Conservation (phyloP, 345 rosid genomes). For the Carallia brachiata region DNA sequence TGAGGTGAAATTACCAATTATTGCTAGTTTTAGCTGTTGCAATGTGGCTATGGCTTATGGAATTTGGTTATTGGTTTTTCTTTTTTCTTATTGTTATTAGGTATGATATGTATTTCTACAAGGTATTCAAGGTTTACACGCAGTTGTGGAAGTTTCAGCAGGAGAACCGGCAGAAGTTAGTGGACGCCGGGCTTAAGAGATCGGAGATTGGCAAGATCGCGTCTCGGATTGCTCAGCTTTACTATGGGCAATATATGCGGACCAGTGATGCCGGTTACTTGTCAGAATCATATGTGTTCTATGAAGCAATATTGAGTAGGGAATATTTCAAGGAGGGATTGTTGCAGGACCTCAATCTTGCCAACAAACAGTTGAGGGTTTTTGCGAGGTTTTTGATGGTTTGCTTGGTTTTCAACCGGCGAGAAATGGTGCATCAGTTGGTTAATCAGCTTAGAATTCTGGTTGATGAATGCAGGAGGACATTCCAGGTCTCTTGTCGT, state of each 20-base stretch:
- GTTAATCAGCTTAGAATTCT: slow-evolving; percentile 73
- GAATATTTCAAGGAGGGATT: slow-evolving; percentile 89
- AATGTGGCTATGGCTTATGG: no score
- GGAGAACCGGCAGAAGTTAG: slow-evolving; percentile 85
- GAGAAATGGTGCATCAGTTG: slow-evolving; percentile 80
- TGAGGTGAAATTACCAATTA: no score
- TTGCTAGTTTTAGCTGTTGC: no score
- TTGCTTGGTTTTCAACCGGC: slow-evolving; percentile 74
- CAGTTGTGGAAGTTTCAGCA: slow-evolving; percentile 96
- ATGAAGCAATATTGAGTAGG: slow-evolving; percentile 75
- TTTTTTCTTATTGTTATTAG: slow-evolving; percentile 32
- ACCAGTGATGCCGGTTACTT: slow-evolving; percentile 79
- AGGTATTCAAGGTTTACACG: slow-evolving; percentile 97
- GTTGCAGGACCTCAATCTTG: slow-evolving; percentile 74
- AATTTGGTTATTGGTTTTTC: neutral
- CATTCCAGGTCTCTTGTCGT: slow-evolving; percentile 61
- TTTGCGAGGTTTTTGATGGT: slow-evolving; percentile 91
- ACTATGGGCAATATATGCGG: slow-evolving; percentile 92
- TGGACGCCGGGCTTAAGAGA: slow-evolving; percentile 89
- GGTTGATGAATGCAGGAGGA: slow-evolving; percentile 89
- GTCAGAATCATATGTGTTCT: slow-evolving; percentile 81
- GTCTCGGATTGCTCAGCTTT: slow-evolving; percentile 87
- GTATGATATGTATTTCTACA: slow-evolving; percentile 87
- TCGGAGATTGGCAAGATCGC: slow-evolving; percentile 99
- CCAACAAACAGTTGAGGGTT: slow-evolving; percentile 88